Evolutionary conservation across 1,284 basidiomycete genomes (phyloP).

Genomic region (Moniliophthora roreri): DNA sequence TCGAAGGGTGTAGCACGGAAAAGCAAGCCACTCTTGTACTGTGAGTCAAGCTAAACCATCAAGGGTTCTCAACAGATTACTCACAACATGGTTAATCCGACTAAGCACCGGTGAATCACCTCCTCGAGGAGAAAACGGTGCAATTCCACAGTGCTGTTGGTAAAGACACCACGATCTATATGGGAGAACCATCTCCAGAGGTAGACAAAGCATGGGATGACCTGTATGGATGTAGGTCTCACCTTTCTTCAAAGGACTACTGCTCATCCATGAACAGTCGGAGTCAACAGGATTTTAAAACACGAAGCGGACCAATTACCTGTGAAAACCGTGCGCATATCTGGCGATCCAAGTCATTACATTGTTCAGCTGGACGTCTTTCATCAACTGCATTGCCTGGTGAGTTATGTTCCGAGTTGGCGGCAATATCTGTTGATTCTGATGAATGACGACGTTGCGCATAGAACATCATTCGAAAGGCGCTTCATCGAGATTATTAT

Average conservation of each 20-base stretch:
- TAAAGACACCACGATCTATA: slow-evolving; percentile 10
- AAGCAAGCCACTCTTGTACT: too few relatives aligned
- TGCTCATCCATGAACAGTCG: slow-evolving; percentile 15
- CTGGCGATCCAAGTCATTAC: slow-evolving; percentile 24
- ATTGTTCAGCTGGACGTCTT: slow-evolving; percentile 28
- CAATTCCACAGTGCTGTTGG: not conserved
- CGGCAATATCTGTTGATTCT: not conserved
- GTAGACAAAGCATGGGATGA: slow-evolving; percentile 16
- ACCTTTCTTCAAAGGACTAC: not conserved
- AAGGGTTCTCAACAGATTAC: too few relatives aligned
- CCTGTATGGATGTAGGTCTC: slow-evolving; percentile 13
- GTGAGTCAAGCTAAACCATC: too few relatives aligned
- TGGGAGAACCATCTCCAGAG: slow-evolving; percentile 13
- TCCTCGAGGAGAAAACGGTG: not conserved
- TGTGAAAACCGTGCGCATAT: slow-evolving; percentile 24
- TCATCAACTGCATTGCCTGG: slow-evolving; percentile 33
- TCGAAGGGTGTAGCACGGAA: too few relatives aligned
- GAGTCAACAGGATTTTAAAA: slow-evolving; percentile 22
- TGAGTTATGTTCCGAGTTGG: slow-evolving; percentile 20
- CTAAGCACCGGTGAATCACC: not conserved
- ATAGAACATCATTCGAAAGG: slow-evolving; percentile 29
- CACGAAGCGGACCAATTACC: slow-evolving; percentile 22
- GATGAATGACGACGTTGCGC: slow-evolving; percentile 2
- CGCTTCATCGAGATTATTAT: slow-evolving; percentile 26
- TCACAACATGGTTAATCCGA: not conserved